Base-by-base conservation (phyloP, 2,329 filamentous ascomycete species). In the Penicillium sp. region DNA sequence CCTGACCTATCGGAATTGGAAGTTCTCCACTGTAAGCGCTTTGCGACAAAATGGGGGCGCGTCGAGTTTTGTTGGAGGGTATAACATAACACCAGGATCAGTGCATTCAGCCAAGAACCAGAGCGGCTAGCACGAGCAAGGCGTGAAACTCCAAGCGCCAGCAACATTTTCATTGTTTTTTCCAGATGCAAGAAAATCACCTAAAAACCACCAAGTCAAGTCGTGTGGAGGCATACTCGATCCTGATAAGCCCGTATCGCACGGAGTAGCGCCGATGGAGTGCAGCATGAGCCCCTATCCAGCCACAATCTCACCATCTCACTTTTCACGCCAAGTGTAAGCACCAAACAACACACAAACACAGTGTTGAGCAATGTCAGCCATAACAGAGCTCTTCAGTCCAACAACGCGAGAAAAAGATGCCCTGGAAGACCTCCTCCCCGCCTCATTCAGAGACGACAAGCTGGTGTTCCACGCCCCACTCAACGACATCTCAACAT, bases 381-480 rank as follows among this genome's bases (percentile, higher is more conserved):
- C 13, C 2, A 38, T 27, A 10, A n/a, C 6, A 24, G 18, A 49
- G 2, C 14, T 32, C 4, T 34, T 49, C 8, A 22, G 10, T 4
- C 38, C 38, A 16, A 49, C 47, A 24, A 49, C 46, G 21, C 7
- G 11, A 6, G 11, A 18, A 8, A 9, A 22, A 29, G n/a, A 27
- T 9, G 8, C 21, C 16, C 13, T 49, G 11, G 9, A 21, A 2
- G 18, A 34, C 27, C 16, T 49, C 24, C 47, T 49, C n/a, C 47
- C 47, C 32, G 47, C 47, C 16, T 43, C 47, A 7, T 49, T 43
- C 38, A 21, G 47, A 42, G 47, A 49, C 16, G 47, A 49, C 6
- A 27, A 49, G 2, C 38, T 43, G 5, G n/a, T 7, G 13, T 18
- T 43, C n/a, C 47, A 34, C n/a, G 14, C 47, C 47, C 47, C 47